Evolutionary conservation across 2,329 filamentous ascomycete species (phyloP).

Genomic region (Orbilia quercus): DNA sequence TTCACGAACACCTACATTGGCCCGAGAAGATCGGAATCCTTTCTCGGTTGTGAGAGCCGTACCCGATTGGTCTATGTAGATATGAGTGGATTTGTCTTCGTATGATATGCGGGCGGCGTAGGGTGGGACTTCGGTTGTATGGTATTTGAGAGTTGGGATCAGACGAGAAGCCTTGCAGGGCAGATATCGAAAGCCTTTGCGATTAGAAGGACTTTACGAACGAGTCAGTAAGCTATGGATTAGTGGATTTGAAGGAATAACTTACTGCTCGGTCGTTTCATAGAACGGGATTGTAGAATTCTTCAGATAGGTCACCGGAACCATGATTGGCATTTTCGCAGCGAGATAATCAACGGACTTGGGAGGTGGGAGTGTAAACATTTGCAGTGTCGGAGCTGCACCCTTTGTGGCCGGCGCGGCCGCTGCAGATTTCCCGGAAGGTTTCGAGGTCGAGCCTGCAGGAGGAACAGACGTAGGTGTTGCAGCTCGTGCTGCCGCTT

Average conservation of each 20-base stretch:
- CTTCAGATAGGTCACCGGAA: conserved; percentile 45
- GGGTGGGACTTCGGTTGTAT: conserved; percentile 85
- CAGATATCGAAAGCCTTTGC: conserved; percentile 83
- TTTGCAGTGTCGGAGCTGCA: conserved; percentile 46
- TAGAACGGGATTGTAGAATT: conserved; percentile 67
- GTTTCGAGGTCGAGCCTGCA: conserved; percentile 1
- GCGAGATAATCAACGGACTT: conserved; percentile 65
- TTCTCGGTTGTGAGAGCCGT: conserved; percentile 87
- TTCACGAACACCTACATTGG: conserved; percentile 89
- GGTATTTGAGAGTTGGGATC: conserved; percentile 86
- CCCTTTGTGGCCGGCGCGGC: conserved; percentile 14
- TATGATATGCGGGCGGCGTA: conserved; percentile 88
- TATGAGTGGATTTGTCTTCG: conserved; percentile 86
- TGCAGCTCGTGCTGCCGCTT: conserved; percentile 62
- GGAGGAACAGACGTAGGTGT: conserved; percentile 62
- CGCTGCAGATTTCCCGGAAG: conserved; percentile 10
- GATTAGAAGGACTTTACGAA: conserved; percentile 69
- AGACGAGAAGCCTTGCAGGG: conserved; percentile 89
- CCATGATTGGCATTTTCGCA: conserved; percentile 42
- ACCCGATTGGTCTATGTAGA: conserved; percentile 81
- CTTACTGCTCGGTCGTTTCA: conserved; percentile 74
- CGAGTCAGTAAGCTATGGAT: conserved; percentile 66
- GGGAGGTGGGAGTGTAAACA: conserved; percentile 61
- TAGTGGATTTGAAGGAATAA: not conserved
- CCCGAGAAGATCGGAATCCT: conserved; percentile 89